Percentiles rank a stretch among this genome's conserved stretches.
Conservation (phyloP, 2,329 filamentous ascomycete species). For the Pseudocercospora fuligena region DNA sequence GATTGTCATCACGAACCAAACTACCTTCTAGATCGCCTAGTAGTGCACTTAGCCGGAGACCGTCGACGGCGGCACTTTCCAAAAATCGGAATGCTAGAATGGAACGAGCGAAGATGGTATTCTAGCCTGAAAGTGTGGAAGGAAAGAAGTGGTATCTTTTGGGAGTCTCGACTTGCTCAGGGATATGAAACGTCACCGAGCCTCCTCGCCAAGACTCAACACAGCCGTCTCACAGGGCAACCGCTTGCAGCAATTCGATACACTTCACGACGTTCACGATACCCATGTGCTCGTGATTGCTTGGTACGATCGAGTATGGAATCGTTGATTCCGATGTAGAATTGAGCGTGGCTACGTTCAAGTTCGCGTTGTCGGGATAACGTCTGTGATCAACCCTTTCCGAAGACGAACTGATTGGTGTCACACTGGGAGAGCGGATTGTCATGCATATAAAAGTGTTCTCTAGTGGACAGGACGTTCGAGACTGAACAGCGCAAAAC, state of each 20-base stretch:
- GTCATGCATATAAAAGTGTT: no score
- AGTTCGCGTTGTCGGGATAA: no score
- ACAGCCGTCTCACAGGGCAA: neutral
- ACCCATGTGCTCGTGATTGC: neutral
- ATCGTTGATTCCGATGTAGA: no score
- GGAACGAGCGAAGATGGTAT: neutral
- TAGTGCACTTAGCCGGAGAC: neutral
- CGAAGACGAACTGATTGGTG: no score
- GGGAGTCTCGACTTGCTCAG: neutral
- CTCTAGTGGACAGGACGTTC: no score
- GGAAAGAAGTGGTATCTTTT: neutral
- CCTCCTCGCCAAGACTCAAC: neutral
- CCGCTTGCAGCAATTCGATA: neutral
- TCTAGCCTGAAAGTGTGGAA: neutral
- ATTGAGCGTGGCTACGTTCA: no score
- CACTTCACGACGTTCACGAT: neutral
- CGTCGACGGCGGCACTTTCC: neutral
- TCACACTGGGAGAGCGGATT: no score
- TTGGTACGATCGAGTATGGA: no score
- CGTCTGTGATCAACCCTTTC: no score
- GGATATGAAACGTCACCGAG: constrained; percentile 2
- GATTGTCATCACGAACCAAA: constrained; percentile 1
- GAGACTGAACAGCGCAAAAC: no score
- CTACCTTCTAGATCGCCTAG: neutral
- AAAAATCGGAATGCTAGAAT: neutral